These are phyloP conservation scores for Leccinellum luteum DNA, from an alignment of 768 basidiomycete species.

Conservation along the genomic window DNA sequence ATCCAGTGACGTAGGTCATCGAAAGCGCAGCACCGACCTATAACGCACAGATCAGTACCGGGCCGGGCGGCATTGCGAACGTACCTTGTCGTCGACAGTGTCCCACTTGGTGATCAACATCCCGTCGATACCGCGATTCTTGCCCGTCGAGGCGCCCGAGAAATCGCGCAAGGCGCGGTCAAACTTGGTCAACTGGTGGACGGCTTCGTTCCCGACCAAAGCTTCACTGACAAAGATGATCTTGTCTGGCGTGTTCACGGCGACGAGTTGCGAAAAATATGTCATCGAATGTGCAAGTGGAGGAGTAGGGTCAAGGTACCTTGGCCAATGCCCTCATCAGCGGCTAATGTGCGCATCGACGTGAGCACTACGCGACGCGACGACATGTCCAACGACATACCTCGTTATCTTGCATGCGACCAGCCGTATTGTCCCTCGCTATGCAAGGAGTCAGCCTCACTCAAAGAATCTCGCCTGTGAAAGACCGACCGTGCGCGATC, in stretches of 20 bases:
- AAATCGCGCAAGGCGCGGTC: slow-evolving; percentile 93
- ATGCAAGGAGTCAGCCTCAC: slow-evolving; percentile 9
- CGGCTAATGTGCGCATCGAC: slow-evolving; percentile 48
- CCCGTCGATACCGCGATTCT: slow-evolving; percentile 92
- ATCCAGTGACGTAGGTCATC: slow-evolving; percentile 99
- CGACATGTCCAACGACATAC: slow-evolving; percentile 36
- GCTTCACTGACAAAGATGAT: slow-evolving; percentile 98
- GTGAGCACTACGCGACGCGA: background rate
- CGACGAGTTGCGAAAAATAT: slow-evolving; percentile 60
- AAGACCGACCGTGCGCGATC: slow-evolving; percentile 72
- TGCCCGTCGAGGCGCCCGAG: slow-evolving; percentile 63
- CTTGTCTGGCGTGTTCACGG: slow-evolving; percentile 94
- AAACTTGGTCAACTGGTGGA: slow-evolving; percentile 96
- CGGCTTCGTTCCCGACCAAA: slow-evolving; percentile 96
- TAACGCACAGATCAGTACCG: slow-evolving; percentile 2
- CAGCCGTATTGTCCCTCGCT: slow-evolving; percentile 95
- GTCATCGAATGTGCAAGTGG: background rate
- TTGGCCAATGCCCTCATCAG: slow-evolving; percentile 98
- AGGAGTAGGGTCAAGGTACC: slow-evolving; percentile 36
- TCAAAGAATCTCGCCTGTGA: background rate
- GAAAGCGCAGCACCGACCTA: slow-evolving; percentile 97
- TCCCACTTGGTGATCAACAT: slow-evolving; percentile 99
- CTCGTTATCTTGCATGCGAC: slow-evolving; percentile 99
- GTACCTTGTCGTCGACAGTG: slow-evolving; percentile 93
- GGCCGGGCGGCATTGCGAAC: slow-evolving; percentile 6